phyloP scores from a whole-genome alignment of 2,329 filamentous ascomycete species.

The Lojkania enalia region DNA sequence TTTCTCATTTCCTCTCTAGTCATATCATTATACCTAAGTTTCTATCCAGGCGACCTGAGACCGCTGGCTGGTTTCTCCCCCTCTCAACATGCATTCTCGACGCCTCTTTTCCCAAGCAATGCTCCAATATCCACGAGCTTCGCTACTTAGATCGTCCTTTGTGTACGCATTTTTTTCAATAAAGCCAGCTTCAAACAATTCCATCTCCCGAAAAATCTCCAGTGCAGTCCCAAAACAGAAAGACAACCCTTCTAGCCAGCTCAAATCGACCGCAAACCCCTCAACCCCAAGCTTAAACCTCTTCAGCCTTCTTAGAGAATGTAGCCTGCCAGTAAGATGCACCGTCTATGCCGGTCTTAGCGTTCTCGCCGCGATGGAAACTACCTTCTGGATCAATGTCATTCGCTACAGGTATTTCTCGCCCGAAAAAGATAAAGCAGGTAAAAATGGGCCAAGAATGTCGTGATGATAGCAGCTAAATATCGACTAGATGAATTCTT shows the following conservation, averaged over 20 bases:
- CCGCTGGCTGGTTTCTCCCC: too few species aligned
- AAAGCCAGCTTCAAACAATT: too few species aligned
- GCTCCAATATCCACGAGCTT: too few species aligned
- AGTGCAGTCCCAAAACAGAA: too few species aligned
- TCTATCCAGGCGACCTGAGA: too few species aligned
- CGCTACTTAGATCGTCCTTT: too few species aligned
- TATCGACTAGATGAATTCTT: conserved; percentile 15
- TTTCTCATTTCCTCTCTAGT: too few species aligned
- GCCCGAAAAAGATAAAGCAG: conserved; percentile 14
- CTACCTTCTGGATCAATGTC: conserved; percentile 34
- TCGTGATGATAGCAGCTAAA: neutral
- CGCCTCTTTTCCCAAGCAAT: too few species aligned
- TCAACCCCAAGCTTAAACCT: conserved; percentile 21
- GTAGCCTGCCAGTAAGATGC: conserved; percentile 23
- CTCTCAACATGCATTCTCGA: too few species aligned
- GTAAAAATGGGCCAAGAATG: conserved; percentile 3
- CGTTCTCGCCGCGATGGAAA: conserved; percentile 27
- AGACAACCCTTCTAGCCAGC: neutral
- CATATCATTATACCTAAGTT: too few species aligned
- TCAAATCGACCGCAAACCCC: neutral
- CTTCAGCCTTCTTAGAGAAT: conserved; percentile 18
- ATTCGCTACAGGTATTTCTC: conserved; percentile 33
- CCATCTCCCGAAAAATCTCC: too few species aligned
- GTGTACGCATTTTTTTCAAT: too few species aligned
- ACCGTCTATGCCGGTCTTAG: conserved; percentile 29